Base-by-base conservation (phyloP, 805 yeast genomes). In the Yarrowia divulgata region DNA sequence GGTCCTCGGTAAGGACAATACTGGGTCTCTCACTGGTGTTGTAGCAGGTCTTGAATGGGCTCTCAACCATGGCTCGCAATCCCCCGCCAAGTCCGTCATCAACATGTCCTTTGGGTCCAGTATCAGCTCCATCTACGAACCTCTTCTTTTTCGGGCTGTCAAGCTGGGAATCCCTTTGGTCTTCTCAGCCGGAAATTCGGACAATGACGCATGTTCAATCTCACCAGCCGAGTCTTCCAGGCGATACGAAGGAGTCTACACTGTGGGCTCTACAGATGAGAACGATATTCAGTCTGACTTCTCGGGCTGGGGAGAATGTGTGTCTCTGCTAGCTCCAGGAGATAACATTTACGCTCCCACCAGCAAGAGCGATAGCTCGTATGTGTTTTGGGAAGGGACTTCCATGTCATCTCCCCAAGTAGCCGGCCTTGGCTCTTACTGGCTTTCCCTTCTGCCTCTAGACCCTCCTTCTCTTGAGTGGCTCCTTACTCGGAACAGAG, bases 11-110 rank as follows among this genome's bases (percentile, higher is more conserved):
- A 87, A 91, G 39, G 88, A 89, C 76, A 97, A 96, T 73, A 87
- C 91, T 9, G 97, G 97, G 76, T 81, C 90, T 54, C 89, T 90
- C 89, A 85, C 93, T 46, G 94, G 89, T 75, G 93, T 91, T 69
- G 85, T 91, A 71, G 88, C 89, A 2, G 46, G 46, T 2, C 37
- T 55, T 3, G 46, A 55, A 29, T 55, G 62, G 62, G 62, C 62
- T 23, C 46, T 55, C 2, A 55, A 23, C 37, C 46, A 55, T 12
- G 45, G 46, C 10, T 14, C 37, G 1, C 8, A 14, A 3, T 23
- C 45, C 1, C 29, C 16, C 2, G 35, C 9, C 37, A 23, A 23
- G 3, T 55, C 62, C 9, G 18, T 39, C 16, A 40, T 55, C 37
- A 55, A 40, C 62, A 40, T 55, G 62, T 55, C 62, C 12, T 39